Conservation (phyloP, 1,284 basidiomycete genomes). For the Leccinum proliferum region DNA sequence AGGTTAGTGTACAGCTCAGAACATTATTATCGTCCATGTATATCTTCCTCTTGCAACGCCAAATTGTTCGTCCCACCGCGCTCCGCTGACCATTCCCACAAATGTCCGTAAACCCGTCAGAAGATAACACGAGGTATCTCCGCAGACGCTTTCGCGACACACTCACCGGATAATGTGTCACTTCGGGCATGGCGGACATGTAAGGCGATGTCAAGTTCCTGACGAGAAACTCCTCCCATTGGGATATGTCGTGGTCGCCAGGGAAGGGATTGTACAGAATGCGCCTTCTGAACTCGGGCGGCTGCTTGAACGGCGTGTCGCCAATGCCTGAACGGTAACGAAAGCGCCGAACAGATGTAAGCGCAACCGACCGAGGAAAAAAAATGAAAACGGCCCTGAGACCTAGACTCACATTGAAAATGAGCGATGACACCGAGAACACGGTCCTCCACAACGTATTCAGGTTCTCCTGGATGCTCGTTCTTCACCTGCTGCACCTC, state of each 20-base stretch:
- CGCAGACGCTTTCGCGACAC: conserved; percentile 26
- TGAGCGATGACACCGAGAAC: conserved; percentile 69
- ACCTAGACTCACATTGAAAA: conserved; percentile 50
- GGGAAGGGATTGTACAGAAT: conserved; percentile 62
- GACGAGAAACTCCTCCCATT: conserved; percentile 60
- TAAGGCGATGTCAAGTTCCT: conserved; percentile 64
- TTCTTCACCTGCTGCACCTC: conserved; percentile 53
- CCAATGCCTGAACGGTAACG: conserved; percentile 47
- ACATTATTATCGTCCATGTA: background rate
- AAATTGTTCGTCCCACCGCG: conserved; percentile 26
- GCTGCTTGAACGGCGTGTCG: conserved; percentile 68
- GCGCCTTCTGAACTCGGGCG: conserved; percentile 58
- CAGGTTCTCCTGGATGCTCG: conserved; percentile 63
- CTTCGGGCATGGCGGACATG: conserved; percentile 58
- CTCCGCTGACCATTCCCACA: conserved; percentile 43
- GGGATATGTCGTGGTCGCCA: conserved; percentile 53
- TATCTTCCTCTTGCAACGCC: conserved; percentile 40
- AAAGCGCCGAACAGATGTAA: conserved; percentile 5
- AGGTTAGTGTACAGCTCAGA: conserved; percentile 6
- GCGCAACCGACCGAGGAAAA: conserved; percentile 4
- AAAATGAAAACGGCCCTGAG: conserved; percentile 1
- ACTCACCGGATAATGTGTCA: conserved; percentile 47
- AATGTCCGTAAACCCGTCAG: conserved; percentile 63
- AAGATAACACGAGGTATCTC: conserved; percentile 54
- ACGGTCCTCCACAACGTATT: conserved; percentile 53